Percentiles rank a stretch among this genome's conserved stretches.
Evolutionary conservation across 2,329 filamentous ascomycete species (phyloP).

Genomic region (Aureobasidium sp.): DNA sequence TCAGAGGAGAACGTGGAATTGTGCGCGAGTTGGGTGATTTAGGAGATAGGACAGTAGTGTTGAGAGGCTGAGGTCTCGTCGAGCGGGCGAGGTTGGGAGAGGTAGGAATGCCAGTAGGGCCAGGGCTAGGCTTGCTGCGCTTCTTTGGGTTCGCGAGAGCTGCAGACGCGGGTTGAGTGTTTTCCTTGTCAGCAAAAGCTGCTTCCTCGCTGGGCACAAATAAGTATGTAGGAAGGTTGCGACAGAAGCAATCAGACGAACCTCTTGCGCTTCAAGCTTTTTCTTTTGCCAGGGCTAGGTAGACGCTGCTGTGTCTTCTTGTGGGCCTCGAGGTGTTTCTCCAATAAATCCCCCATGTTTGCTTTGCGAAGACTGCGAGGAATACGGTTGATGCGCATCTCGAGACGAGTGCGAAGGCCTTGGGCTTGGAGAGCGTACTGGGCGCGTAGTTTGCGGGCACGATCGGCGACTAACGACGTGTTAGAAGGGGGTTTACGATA

Average conservation of each 20-base stretch:
- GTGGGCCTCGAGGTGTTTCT: conserved; percentile 38
- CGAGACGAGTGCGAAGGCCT: conserved; percentile 75
- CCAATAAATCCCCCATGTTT: conserved; percentile 73
- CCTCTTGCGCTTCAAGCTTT: conserved; percentile 28
- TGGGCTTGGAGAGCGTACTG: conserved; percentile 86
- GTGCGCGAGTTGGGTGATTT: conserved; percentile 74
- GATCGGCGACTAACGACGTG: conserved; percentile 63
- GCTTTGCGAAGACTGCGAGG: conserved; percentile 69
- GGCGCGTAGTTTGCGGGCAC: conserved; percentile 77
- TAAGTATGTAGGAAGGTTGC: conserved; percentile 21
- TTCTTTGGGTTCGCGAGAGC: conserved; percentile 64
- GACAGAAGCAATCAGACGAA: conserved; percentile 21
- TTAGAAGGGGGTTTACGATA: conserved; percentile 28
- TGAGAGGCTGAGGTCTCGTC: conserved; percentile 31
- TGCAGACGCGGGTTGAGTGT: conserved; percentile 47
- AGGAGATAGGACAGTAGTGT: conserved; percentile 64
- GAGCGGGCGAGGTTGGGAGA: conserved; percentile 21
- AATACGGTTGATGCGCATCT: conserved; percentile 89
- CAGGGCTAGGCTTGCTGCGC: conserved; percentile 37
- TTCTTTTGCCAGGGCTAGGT: conserved; percentile 11
- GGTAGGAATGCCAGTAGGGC: conserved; percentile 22
- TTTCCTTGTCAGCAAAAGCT: conserved; percentile 65
- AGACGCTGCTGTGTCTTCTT: conserved; percentile 20
- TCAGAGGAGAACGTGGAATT: conserved; percentile 50
- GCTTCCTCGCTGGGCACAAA: conserved; percentile 52